A percentile compares a stretch with the other conserved stretches of the same genome.
Conservation (phyloP, 75 land plant genomes). For the Picea sitchensis region DNA sequence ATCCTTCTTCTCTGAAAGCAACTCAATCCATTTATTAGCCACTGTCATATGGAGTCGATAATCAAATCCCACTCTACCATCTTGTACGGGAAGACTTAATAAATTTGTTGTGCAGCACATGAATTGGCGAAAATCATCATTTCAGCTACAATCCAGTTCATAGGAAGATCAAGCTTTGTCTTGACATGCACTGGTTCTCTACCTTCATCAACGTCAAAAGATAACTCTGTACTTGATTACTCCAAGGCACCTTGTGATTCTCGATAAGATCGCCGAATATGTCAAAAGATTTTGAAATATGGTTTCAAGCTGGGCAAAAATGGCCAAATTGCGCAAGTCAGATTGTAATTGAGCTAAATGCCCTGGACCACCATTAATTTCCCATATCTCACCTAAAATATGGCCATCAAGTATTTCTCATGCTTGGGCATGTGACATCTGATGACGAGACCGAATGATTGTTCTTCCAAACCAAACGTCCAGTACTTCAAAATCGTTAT, state of each 20-base stretch:
- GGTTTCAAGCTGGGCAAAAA: too few relatives aligned
- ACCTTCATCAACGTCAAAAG: constrained; percentile 14
- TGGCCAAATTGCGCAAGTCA: too few relatives aligned
- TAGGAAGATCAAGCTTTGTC: constrained; percentile 17
- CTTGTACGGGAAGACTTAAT: constrained; percentile 18
- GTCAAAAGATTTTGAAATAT: neutral
- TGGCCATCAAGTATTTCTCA: too few relatives aligned
- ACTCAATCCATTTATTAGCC: constrained; percentile 92
- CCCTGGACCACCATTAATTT: too few relatives aligned
- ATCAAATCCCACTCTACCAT: constrained; percentile 92
- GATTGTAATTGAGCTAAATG: too few relatives aligned
- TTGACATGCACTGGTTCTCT: constrained; percentile 21
- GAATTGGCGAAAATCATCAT: constrained; percentile 27
- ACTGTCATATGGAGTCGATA: constrained; percentile 92
- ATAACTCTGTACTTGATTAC: constrained; percentile 16
- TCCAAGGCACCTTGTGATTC: constrained; percentile 18
- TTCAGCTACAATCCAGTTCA: constrained; percentile 29
- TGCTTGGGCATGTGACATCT: neutral
- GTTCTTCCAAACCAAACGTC: constrained; percentile 26
- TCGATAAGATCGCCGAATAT: constrained; percentile 14
- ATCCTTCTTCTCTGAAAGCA: constrained; percentile 60
- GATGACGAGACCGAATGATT: constrained; percentile 17
- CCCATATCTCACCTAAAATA: too few relatives aligned
- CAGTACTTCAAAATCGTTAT: constrained; percentile 23
- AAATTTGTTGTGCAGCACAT: constrained; percentile 18